A percentile compares a stretch with the other conserved stretches of the same genome.
phyloP scores from a whole-genome alignment of 2,329 filamentous ascomycete species.

The Trichoderma koningiopsis region DNA sequence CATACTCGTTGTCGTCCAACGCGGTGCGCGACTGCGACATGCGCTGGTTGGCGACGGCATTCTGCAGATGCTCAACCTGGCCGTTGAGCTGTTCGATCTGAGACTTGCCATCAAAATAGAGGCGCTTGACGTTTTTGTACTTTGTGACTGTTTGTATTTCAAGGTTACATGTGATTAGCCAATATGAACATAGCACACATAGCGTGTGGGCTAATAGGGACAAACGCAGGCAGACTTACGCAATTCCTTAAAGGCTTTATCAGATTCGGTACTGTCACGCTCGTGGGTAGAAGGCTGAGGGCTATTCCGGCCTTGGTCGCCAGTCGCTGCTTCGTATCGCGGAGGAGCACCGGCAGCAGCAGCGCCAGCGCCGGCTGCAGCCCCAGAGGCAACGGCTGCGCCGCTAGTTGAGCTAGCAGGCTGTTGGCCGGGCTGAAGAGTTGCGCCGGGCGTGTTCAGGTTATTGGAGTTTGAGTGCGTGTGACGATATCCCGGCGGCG shows the following conservation, averaged over 20 bases:
- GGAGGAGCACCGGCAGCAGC: slow-evolving; percentile 39
- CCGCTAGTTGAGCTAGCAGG: background rate
- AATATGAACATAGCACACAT: background rate
- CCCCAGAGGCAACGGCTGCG: slow-evolving; percentile 23
- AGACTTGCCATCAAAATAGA: slow-evolving; percentile 93
- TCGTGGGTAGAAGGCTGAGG: slow-evolving; percentile 53
- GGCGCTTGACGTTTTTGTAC: slow-evolving; percentile 96
- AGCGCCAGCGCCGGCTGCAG: slow-evolving; percentile 45
- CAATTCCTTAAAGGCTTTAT: slow-evolving; percentile 61
- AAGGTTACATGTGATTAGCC: background rate
- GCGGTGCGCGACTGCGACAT: slow-evolving; percentile 92
- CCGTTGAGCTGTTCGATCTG: slow-evolving; percentile 86
- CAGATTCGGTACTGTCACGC: slow-evolving; percentile 48
- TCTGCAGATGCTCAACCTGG: slow-evolving; percentile 92
- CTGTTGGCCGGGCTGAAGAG: slow-evolving; percentile 28
- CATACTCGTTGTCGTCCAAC: slow-evolving; percentile 93
- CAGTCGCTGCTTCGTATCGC: slow-evolving; percentile 49
- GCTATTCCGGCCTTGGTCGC: slow-evolving; percentile 56
- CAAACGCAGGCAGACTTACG: slow-evolving; percentile 44
- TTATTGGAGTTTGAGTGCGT: slow-evolving; percentile 52
- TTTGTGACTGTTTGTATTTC: slow-evolving; percentile 70
- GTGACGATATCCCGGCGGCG: slow-evolving; percentile 56
- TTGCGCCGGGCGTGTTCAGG: slow-evolving; percentile 43
- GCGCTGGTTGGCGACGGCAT: slow-evolving; percentile 94
- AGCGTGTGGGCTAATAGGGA: background rate